Base-by-base conservation (phyloP, 208 protist species). In the Trypanosoma grayi region DNA sequence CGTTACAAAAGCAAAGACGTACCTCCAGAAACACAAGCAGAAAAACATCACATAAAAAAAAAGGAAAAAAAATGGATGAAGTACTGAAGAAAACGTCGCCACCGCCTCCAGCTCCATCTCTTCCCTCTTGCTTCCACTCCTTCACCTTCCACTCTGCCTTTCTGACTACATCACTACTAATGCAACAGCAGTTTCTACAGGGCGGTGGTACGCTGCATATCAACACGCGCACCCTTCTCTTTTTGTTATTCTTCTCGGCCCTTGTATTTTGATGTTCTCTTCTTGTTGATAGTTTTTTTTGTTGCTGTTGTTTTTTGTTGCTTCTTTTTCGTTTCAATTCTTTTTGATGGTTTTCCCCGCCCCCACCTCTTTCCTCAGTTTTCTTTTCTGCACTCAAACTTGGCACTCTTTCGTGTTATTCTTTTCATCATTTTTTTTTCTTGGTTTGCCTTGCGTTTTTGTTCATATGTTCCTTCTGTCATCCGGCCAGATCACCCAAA, bases 21-120 rank as follows among this genome's bases (percentile, higher is more conserved):
- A n/a, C n/a, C n/a, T n/a, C n/a, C n/a, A n/a, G n/a, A n/a, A n/a
- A n/a, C n/a, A n/a, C n/a, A n/a, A n/a, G n/a, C n/a, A n/a, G n/a
- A 63, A 39, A 31, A n/a, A 47, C 7, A 47, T 22, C 20, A 1
- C 4, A 14, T 27, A 51, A 11, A 28, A 51, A 51, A 30, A 53
- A 1, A 64, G 55, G 55, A 3, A 64, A 36, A 3, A 64, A 55
- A 50, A 64, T 9, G 10, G 52, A 62, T 31, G 7, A 36, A 5
- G 40, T 47, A 64, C 2, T 28, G 2, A 31, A 56, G n/a, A 5
- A 40, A n/a, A n/a, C n/a, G n/a, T 28, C 40, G 50, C 16, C 2
- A 40, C 13, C 34, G n/a, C 13, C 50, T 11, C 34, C 4, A 20
- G 1, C 5, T 36, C 40, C 16, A 14, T 34, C 30, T 53, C 27